phyloP scores from a whole-genome alignment of 2,329 filamentous ascomycete genomes.

The Thelonectria discophora region DNA sequence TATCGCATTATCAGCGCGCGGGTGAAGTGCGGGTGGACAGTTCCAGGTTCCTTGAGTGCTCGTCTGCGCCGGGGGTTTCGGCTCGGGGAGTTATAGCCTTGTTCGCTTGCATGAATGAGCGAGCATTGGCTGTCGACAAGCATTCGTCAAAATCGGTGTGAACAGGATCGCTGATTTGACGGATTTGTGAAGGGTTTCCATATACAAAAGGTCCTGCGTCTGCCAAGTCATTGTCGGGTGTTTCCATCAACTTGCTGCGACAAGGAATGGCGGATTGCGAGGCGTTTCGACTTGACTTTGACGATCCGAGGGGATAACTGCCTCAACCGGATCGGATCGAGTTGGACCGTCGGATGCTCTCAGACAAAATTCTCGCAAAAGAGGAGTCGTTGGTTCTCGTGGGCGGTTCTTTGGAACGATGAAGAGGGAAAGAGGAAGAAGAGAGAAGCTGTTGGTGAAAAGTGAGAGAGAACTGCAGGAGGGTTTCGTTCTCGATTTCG shows the following conservation, averaged over 20 bases:
- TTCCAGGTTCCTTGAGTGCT: slow-evolving; percentile 10
- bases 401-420: background rate
- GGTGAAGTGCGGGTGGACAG: slow-evolving; percentile 19
- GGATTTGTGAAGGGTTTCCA: background rate
- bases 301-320: background rate
- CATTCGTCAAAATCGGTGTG: slow-evolving; percentile 22
- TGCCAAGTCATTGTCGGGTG: background rate
- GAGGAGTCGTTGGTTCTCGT: background rate
- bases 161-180: slow-evolving; percentile 17
- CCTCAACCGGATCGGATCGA: background rate
- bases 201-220: background rate
- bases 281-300: background rate
- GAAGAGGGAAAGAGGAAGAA: background rate
- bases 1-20: slow-evolving; percentile 18
- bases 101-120: slow-evolving; percentile 23
- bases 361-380: background rate
- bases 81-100: slow-evolving; percentile 8
- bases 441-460: no score
- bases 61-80: slow-evolving; percentile 18
- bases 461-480: no score
- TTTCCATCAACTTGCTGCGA: background rate
- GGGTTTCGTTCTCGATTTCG: background rate
- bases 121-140: slow-evolving; percentile 15
- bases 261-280: background rate
- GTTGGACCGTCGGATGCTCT: background rate